Evolutionary conservation across 2,329 filamentous ascomycete genomes (phyloP).

Genomic region (Aspergillus proliferans): DNA sequence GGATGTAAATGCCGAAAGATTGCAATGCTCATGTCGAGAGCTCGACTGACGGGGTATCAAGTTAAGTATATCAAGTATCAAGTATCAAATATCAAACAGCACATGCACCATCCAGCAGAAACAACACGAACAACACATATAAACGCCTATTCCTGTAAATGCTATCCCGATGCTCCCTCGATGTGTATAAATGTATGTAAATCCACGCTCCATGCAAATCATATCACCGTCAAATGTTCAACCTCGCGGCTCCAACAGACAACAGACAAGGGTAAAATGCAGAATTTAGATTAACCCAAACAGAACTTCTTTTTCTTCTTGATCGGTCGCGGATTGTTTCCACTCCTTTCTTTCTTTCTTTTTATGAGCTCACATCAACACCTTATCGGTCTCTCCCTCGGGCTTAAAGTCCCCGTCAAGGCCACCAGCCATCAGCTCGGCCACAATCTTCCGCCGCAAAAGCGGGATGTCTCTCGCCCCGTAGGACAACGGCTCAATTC

Average conservation of each 20-base stretch:
- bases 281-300: not conserved
- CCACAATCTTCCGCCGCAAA: conserved; percentile 42
- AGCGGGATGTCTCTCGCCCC: conserved; percentile 33
- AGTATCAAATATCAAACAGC: conserved; percentile 5
- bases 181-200: not conserved
- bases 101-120: conserved; percentile 9
- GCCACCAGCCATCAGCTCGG: conserved; percentile 42
- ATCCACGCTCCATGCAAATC: not conserved
- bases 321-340: not conserved
- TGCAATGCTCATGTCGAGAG: not conserved
- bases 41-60: conserved; percentile 6
- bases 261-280: not conserved
- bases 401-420: conserved; percentile 39
- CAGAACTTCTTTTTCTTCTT: not conserved
- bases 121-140: conserved; percentile 2
- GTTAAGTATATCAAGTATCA: conserved; percentile 5
- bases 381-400: not conserved
- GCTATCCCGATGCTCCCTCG: not conserved
- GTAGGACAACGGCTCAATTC: conserved; percentile 39
- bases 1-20: not conserved
- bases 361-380: not conserved
- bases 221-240: not conserved
- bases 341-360: not conserved
- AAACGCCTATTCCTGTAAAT: not conserved
- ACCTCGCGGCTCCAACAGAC: not conserved